phyloP scores from a whole-genome alignment of 441 rosid genomes.

The Gossypium trilobum region DNA sequence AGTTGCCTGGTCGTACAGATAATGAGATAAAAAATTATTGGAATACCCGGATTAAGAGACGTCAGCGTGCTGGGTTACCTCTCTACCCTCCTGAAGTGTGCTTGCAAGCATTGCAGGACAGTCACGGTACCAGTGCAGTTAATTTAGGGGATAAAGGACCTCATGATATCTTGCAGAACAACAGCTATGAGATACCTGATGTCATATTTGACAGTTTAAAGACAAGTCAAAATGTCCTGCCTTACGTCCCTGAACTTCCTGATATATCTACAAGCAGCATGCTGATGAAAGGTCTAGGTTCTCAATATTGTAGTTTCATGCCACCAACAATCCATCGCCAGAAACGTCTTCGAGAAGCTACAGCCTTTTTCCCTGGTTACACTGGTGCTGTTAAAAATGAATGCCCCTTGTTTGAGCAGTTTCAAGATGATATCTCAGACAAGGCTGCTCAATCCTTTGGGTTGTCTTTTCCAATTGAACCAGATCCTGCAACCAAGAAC shows the following conservation, averaged over 20 bases:
- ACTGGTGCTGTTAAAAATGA: slow-evolving; percentile 38
- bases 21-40: slow-evolving; percentile 98
- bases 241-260: slow-evolving; percentile 52
- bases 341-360: slow-evolving; percentile 58
- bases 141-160: slow-evolving; percentile 40
- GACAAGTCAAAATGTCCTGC: slow-evolving; percentile 40
- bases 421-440: slow-evolving; percentile 35
- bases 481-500: slow-evolving; percentile 38
- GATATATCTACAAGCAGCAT: slow-evolving; percentile 45
- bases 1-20: slow-evolving; percentile 98
- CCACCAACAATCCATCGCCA: slow-evolving; percentile 40
- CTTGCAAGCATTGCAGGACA: slow-evolving; percentile 51
- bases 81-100: slow-evolving; percentile 83
- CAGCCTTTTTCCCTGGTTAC: slow-evolving; percentile 36
- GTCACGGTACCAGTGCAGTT: slow-evolving; percentile 27
- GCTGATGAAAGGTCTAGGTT: slow-evolving; percentile 52
- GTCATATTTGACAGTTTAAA: slow-evolving; percentile 58
- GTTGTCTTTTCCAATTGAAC: slow-evolving; percentile 41
- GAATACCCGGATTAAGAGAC: slow-evolving; percentile 93
- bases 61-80: slow-evolving; percentile 93
- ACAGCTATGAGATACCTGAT: slow-evolving; percentile 55
- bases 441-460: slow-evolving; percentile 42
- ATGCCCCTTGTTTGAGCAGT: slow-evolving; percentile 40
- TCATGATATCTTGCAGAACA: slow-evolving; percentile 45
- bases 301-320: slow-evolving; percentile 49